A percentile compares a stretch with the other conserved stretches of the same genome.
phyloP scores from a whole-genome alignment of 2,329 filamentous ascomycete genomes.

The Penicillium sp. region DNA sequence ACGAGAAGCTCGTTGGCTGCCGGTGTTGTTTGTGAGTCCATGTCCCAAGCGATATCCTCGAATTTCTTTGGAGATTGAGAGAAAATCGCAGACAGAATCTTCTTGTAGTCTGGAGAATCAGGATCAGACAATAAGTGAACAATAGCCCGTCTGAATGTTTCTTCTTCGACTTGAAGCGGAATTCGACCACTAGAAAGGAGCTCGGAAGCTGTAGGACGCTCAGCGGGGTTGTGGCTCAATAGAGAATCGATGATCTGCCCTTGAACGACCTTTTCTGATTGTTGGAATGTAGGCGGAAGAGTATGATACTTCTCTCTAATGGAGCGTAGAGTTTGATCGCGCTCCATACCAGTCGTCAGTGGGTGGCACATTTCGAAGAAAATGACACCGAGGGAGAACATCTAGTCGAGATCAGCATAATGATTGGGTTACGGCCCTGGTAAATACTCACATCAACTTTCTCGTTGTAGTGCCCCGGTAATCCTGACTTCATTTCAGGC shows the following conservation, averaged over 20 bases:
- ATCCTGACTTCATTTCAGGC: conserved; percentile 81
- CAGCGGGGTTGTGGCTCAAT: conserved; percentile 79
- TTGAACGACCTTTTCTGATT: conserved; percentile 71
- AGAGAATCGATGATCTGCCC: conserved; percentile 79
- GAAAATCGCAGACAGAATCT: conserved; percentile 87
- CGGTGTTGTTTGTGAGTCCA: conserved; percentile 62
- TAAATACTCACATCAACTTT: conserved; percentile 80
- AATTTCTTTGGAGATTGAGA: conserved; percentile 75
- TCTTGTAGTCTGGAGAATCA: conserved; percentile 84
- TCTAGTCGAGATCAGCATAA: conserved; percentile 52
- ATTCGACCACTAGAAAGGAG: conserved; percentile 85
- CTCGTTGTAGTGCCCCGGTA: conserved; percentile 79
- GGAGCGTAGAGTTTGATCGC: conserved; percentile 68
- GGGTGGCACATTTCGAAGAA: conserved; percentile 95
- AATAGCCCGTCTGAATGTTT: conserved; percentile 83
- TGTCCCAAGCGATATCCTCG: conserved; percentile 81
- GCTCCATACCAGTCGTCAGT: conserved; percentile 67
- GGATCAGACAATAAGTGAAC: conserved; percentile 77
- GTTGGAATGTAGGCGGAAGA: conserved; percentile 75
- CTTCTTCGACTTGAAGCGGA: conserved; percentile 89
- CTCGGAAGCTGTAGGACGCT: conserved; percentile 81
- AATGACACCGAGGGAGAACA: conserved; percentile 97
- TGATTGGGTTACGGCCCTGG: not conserved
- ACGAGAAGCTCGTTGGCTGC: conserved; percentile 64
- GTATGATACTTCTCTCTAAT: conserved; percentile 71